Evolutionary conservation across 169 alveolate genomes (phyloP), one percentile per base, ranked within the genome.

Genomic region (Cryptosporidium viatorum): DNA sequence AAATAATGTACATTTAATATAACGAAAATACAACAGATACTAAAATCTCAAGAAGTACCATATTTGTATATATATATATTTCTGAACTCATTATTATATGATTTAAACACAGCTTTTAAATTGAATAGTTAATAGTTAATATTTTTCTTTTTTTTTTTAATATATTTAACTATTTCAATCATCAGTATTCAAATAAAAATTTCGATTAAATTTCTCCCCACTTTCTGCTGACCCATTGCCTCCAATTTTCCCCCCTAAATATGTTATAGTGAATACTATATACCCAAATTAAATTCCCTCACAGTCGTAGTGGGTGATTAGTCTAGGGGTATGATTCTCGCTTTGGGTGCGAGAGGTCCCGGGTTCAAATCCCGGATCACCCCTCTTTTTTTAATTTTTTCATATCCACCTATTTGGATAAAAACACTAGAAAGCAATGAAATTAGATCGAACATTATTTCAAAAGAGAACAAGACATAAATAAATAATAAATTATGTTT

Each of bases 331-430:
- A 92, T 92, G 94, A 92, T 92, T 92, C 93, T 92, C 94, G 94
- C 93, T 92, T 87, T 84, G 93, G 94, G 94, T 92, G 94, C 94
- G 94, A 92, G 93, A 92, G 94, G 93, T 86, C 94, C 94, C 94
- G 94, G 91, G 94, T 92, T 92, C 94, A 91, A 92, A 85, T 92
- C 94, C 92, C 94, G 94, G 94, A 86, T 71, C 93, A 84, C 93
- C 93, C 93, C 94, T 37, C 60, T 35, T 31, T 74, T 73, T 37
- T 41, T 39, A 8, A 0, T 0, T 10, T 5, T 45, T 0, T 37
- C 3, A 2, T 4, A 50, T 10, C 45, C 10, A 39, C 0, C 8
- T 6, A 39, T 39, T 35, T 35, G 8, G 6, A 35, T 1, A 35
- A 35, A 35, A 52, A 52, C 26, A 14, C 3, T 9, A 55, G 31